Percentiles rank a stretch among this genome's conserved stretches.
phyloP scores from a whole-genome alignment of 768 basidiomycete genomes.

The Lentinula edodes region DNA sequence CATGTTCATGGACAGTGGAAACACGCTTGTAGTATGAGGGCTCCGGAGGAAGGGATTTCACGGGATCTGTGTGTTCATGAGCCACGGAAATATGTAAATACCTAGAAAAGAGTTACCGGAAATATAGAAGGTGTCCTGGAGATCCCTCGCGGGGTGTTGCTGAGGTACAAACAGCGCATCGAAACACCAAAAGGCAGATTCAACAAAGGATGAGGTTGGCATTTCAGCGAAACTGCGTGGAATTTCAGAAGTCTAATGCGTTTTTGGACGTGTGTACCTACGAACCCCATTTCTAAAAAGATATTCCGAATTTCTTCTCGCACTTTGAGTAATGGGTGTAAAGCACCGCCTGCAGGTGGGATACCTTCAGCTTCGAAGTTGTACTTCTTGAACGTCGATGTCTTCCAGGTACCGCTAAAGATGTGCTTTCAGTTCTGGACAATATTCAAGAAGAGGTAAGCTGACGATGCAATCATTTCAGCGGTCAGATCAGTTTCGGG shows the following conservation, averaged over 20 bases:
- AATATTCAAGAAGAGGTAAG: constrained; percentile 7
- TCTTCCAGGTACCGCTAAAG: constrained; percentile 88
- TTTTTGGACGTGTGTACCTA: background rate
- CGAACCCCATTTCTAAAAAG: constrained; percentile 98
- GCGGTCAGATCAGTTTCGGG: constrained; percentile 94
- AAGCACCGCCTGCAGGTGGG: constrained; percentile 82
- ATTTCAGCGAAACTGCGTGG: constrained; percentile 87
- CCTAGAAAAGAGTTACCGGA: constrained; percentile 50
- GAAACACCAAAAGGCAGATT: constrained; percentile 99
- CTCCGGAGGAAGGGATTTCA: constrained; percentile 67
- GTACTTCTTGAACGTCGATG: constrained; percentile 92
- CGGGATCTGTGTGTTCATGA: constrained; percentile 57
- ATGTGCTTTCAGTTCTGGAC: constrained; percentile 8
- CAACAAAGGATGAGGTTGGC: constrained; percentile 94
- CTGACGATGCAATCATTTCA: constrained; percentile 91
- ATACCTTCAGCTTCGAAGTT: constrained; percentile 97
- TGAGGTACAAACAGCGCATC: constrained; percentile 98
- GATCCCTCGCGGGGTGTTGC: constrained; percentile 95
- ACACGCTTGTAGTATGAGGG: constrained; percentile 83
- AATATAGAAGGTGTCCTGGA: constrained; percentile 98
- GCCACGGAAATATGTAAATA: background rate
- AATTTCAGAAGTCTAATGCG: background rate
- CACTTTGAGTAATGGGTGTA: constrained; percentile 96
- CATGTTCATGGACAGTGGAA: constrained; percentile 75
- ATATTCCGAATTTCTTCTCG: constrained; percentile 96